Evolutionary conservation across 805 yeast species (phyloP).

Genomic region (Pichia rugopelliculosa): DNA sequence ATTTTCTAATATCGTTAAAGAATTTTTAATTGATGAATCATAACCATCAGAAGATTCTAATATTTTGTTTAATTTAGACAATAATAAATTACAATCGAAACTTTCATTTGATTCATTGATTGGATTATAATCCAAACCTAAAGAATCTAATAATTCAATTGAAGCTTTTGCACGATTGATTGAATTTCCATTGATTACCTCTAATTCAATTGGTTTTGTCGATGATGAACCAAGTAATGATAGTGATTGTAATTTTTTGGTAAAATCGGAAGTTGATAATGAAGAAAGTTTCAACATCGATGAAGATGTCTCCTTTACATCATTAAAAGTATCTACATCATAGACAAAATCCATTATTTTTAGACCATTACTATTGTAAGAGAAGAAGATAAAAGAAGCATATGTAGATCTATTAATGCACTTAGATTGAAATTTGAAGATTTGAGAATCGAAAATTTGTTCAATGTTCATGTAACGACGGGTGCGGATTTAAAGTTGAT

Average conservation of each 20-base stretch:
- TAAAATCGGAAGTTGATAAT: conserved; percentile 28
- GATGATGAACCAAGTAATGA: conserved; percentile 3
- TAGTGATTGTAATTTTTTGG: conserved; percentile 23
- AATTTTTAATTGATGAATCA: conserved; percentile 31
- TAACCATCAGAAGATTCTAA: conserved; percentile 25
- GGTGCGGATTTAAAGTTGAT: too few relatives aligned
- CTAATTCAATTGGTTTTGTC: background rate
- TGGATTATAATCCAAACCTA: conserved; percentile 5
- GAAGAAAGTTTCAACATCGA: conserved; percentile 29
- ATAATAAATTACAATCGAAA: conserved; percentile 5
- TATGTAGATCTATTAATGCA: too few relatives aligned
- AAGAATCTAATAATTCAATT: conserved; percentile 8
- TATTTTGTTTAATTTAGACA: conserved; percentile 8
- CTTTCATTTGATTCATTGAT: background rate
- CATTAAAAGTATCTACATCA: conserved; percentile 16
- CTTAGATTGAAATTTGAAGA: too few relatives aligned
- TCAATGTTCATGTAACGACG: too few relatives aligned
- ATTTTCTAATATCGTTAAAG: conserved; percentile 21
- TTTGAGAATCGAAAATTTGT: too few relatives aligned
- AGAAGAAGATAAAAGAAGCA: too few relatives aligned
- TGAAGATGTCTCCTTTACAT: background rate
- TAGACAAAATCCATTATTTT: conserved; percentile 25
- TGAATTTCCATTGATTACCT: conserved; percentile 1
- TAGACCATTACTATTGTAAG: too few relatives aligned
- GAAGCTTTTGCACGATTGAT: conserved; percentile 8